These are phyloP conservation scores for Cercospora citrullina DNA, from an alignment of 2,329 filamentous ascomycete genomes.

Conservation along the genomic window DNA sequence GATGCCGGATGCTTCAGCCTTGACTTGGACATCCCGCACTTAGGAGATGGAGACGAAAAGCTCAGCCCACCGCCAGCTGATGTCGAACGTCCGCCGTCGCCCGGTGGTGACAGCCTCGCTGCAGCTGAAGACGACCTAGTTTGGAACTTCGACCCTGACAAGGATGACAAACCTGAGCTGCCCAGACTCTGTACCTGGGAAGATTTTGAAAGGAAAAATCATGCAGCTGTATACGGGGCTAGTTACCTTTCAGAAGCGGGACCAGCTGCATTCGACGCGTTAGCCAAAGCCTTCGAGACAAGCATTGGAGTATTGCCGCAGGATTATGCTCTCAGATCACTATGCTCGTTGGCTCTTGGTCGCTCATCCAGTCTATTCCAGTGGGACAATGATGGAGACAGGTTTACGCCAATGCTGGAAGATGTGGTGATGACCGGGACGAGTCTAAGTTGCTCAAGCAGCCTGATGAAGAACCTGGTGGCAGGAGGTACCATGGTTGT, in stretches of 20 bases:
- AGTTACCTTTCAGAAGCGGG: constrained; percentile 70
- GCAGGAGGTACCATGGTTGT: constrained; percentile 38
- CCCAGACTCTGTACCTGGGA: constrained; percentile 67
- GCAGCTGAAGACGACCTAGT: constrained; percentile 38
- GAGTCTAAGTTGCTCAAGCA: constrained; percentile 52
- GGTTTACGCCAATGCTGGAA: constrained; percentile 53
- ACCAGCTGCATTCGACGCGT: constrained; percentile 64
- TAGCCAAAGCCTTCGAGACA: constrained; percentile 52
- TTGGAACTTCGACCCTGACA: constrained; percentile 42
- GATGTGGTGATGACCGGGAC: constrained; percentile 53
- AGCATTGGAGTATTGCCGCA: constrained; percentile 41
- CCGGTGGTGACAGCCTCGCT: constrained; percentile 21
- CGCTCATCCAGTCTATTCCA: constrained; percentile 70
- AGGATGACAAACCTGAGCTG: constrained; percentile 37
- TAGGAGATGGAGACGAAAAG: constrained; percentile 33
- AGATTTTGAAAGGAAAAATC: constrained; percentile 48
- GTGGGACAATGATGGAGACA: constrained; percentile 55
- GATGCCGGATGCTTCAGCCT: constrained; percentile 16
- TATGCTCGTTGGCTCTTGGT: constrained; percentile 68
- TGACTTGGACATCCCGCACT: constrained; percentile 19
- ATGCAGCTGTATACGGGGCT: constrained; percentile 43
- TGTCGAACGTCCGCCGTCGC: constrained; percentile 21
- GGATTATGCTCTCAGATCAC: constrained; percentile 48
- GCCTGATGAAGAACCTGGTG: constrained; percentile 52
- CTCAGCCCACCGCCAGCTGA: constrained; percentile 19